Evolutionary conservation across 1,284 basidiomycete genomes (phyloP).

Genomic region (Ceratobasidium sp.): DNA sequence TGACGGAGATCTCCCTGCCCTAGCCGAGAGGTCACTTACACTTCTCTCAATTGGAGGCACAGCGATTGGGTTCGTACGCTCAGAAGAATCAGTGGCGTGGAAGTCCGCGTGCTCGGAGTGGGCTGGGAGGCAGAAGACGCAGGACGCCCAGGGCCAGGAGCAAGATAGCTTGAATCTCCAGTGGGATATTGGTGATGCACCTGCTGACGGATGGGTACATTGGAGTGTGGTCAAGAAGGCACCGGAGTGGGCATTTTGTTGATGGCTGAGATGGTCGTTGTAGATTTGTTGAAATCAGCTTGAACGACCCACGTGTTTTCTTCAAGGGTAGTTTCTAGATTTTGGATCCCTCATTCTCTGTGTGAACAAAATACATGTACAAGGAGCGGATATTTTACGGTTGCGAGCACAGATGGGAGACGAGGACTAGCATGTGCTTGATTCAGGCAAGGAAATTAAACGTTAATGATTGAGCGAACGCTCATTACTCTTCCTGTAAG

Average conservation of each 20-base stretch:
- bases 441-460: too few relatives aligned
- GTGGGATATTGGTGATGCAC: not conserved
- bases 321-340: too few relatives aligned
- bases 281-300: too few relatives aligned
- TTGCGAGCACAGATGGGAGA: too few relatives aligned
- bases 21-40: not conserved
- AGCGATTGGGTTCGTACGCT: constrained; percentile 19
- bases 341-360: too few relatives aligned
- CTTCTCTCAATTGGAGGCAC: constrained; percentile 8
- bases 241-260: constrained; percentile 36
- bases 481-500: too few relatives aligned
- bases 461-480: too few relatives aligned
- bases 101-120: not conserved
- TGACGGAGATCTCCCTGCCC: not conserved
- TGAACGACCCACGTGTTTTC: too few relatives aligned
- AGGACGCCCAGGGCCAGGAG: not conserved
- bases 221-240: constrained; percentile 22
- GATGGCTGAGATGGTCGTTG: not conserved
- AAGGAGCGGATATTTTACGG: too few relatives aligned
- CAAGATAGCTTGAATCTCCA: constrained; percentile 6
- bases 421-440: too few relatives aligned
- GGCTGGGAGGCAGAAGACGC: not conserved
- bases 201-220: not conserved
- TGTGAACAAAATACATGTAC: too few relatives aligned
- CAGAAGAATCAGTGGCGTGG: not conserved